These are phyloP conservation scores for Letharia columbiana DNA, from an alignment of 495 filamentous ascomycete genomes.

Conservation along the genomic window DNA sequence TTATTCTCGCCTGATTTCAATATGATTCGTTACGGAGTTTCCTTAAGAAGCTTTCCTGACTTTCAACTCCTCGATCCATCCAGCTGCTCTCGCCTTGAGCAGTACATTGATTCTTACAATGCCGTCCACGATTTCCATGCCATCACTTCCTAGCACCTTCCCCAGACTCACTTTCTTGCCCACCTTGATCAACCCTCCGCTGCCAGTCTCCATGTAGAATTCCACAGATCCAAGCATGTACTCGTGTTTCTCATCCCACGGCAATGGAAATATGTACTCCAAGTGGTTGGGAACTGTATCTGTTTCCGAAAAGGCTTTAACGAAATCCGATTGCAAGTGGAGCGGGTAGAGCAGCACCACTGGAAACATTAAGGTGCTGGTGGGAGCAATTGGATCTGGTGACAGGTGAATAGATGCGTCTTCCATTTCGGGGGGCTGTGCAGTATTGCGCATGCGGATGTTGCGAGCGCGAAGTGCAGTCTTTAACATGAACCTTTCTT, in stretches of 20 bases:
- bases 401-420: slow-evolving; percentile 58
- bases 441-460: slow-evolving; percentile 57
- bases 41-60: slow-evolving; percentile 40
- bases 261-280: slow-evolving; percentile 66
- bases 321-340: slow-evolving; percentile 73
- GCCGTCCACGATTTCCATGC: slow-evolving; percentile 80
- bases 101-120: slow-evolving; percentile 73
- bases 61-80: slow-evolving; percentile 83
- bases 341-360: slow-evolving; percentile 75
- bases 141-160: slow-evolving; percentile 69
- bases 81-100: slow-evolving; percentile 53
- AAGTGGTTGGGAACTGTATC: slow-evolving; percentile 59
- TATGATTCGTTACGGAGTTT: background rate
- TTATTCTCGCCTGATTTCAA: too few species aligned
- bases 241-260: slow-evolving; percentile 71
- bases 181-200: slow-evolving; percentile 75
- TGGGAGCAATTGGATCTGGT: slow-evolving; percentile 64
- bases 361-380: slow-evolving; percentile 64
- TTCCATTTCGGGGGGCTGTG: slow-evolving; percentile 73
- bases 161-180: slow-evolving; percentile 69
- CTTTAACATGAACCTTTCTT: slow-evolving; percentile 50
- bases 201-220: slow-evolving; percentile 74
- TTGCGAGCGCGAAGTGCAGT: slow-evolving; percentile 67
- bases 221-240: slow-evolving; percentile 63
- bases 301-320: slow-evolving; percentile 73